phyloP scores from a whole-genome alignment of 2,329 filamentous ascomycete species.

The Tothia fuscella region DNA sequence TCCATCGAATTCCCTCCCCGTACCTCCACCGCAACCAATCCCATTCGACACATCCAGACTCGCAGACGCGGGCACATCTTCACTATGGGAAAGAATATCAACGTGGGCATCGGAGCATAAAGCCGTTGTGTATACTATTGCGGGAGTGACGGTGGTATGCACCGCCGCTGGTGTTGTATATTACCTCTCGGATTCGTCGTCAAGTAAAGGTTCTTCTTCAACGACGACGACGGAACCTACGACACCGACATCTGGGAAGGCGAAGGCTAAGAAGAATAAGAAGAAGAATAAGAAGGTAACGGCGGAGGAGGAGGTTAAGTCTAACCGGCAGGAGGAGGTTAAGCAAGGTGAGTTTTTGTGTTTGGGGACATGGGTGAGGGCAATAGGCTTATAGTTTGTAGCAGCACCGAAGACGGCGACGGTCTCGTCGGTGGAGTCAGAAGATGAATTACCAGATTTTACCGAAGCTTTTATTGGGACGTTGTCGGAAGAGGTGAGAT shows the following conservation, averaged over 20 bases:
- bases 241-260: conserved; percentile 52
- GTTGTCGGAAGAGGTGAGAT: conserved; percentile 30
- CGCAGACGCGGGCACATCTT: conserved; percentile 43
- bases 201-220: conserved; percentile 25
- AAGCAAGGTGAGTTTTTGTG: too few species aligned
- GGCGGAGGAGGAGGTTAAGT: not conserved
- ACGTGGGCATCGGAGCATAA: conserved; percentile 94
- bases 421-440: conserved; percentile 22
- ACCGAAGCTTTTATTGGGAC: conserved; percentile 32
- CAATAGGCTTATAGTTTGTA: conserved; percentile 1
- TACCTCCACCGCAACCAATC: conserved; percentile 25
- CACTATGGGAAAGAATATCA: conserved; percentile 80
- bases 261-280: conserved; percentile 86
- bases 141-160: conserved; percentile 82
- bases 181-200: conserved; percentile 55
- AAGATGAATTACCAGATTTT: conserved; percentile 38
- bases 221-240: conserved; percentile 18
- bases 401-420: conserved; percentile 16
- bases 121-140: conserved; percentile 88
- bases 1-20: too few species aligned
- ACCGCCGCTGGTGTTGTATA: conserved; percentile 88
- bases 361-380: too few species aligned
- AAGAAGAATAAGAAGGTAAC: conserved; percentile 40
- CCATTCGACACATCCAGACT: conserved; percentile 24
- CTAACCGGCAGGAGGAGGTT: too few species aligned